Evolutionary conservation across 768 basidiomycete species (phyloP), one percentile per base, ranked within the genome.

Genomic region (Termitomyces sp.): DNA sequence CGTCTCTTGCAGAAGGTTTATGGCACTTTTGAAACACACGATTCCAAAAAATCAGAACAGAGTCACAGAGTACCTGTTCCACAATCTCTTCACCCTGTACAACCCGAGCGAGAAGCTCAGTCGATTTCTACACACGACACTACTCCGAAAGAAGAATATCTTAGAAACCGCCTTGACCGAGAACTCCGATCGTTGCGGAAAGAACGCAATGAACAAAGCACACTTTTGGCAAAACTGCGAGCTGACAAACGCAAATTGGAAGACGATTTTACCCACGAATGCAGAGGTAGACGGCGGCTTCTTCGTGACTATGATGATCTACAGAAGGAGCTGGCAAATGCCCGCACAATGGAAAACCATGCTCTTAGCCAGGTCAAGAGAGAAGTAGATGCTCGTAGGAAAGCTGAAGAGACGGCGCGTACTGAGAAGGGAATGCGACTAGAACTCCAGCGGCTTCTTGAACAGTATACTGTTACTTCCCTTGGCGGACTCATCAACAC

Each of bases 321-420:
- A 41, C 56, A 66, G 46, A 62, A 69, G 53, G 67, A 74, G 61
- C 64, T 70, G 49, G 63, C 68, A 36, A 50, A 50, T 2, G 68
- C 71, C 13, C 65, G 64, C 16, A 64, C 68, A 44, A 66, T 64
- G 63, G 70, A 72, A 54, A 48, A 27, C 33, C 58, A 59, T 41
- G 69, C 70, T 40, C 52, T 67, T 57, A 57, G 56, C 50, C 61
- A 60, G 56, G 61, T 63, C 39, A 68, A 58, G 52, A 66, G 56
- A 57, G 81, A 66, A 77, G 81, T 63, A 79, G 84, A 68, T 82
- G 79, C 47, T 80, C 88, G 65, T 84, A 85, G 69, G 84, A 83
- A 66, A 75, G 80, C 71, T 83, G 91, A 59, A 85, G 80, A 61
- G 74, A 75, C 59, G 80, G 79, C 50, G 82, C 78, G 60, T 77